Evolutionary conservation across 2,329 filamentous ascomycete species (phyloP).

Genomic region (Coniochaeta sp.): DNA sequence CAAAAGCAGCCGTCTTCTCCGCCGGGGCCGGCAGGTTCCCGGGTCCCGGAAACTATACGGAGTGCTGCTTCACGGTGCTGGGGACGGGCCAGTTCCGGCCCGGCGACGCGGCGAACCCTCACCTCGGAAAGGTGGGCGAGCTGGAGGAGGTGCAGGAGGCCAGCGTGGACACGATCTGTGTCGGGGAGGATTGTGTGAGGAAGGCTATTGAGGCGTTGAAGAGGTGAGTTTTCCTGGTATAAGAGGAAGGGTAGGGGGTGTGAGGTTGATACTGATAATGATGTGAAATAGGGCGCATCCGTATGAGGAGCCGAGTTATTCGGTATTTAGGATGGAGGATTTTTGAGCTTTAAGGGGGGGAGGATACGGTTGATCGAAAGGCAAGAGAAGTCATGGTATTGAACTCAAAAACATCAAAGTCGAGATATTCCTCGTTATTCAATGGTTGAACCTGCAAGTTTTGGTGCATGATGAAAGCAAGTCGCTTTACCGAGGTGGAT

Average conservation of each 20-base stretch:
- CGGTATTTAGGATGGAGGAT: constrained; percentile 40
- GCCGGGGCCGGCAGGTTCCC: constrained; percentile 51
- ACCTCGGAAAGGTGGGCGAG: constrained; percentile 50
- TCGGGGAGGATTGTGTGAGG: constrained; percentile 48
- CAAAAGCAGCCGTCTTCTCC: constrained; percentile 50
- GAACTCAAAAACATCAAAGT: too few species aligned
- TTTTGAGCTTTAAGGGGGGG: constrained; percentile 24
- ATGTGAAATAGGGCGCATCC: constrained; percentile 41
- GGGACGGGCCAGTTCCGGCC: constrained; percentile 63
- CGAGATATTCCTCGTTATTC: too few species aligned
- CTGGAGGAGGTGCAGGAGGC: constrained; percentile 55
- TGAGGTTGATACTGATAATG: too few species aligned
- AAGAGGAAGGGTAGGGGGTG: too few species aligned
- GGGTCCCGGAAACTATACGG: constrained; percentile 44
- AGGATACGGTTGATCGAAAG: too few species aligned
- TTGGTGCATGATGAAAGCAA: too few species aligned
- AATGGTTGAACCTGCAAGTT: too few species aligned
- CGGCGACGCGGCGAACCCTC: constrained; percentile 51
- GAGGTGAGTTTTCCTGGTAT: constrained; percentile 41
- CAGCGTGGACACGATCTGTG: constrained; percentile 55
- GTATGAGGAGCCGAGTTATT: constrained; percentile 44
- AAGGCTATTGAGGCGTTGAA: constrained; percentile 59
- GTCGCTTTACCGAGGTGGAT: background rate
- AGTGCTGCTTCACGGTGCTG: constrained; percentile 41
- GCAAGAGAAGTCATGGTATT: too few species aligned